phyloP scores from a whole-genome alignment of 169 alveolate genomes.

The Theileria equi region DNA sequence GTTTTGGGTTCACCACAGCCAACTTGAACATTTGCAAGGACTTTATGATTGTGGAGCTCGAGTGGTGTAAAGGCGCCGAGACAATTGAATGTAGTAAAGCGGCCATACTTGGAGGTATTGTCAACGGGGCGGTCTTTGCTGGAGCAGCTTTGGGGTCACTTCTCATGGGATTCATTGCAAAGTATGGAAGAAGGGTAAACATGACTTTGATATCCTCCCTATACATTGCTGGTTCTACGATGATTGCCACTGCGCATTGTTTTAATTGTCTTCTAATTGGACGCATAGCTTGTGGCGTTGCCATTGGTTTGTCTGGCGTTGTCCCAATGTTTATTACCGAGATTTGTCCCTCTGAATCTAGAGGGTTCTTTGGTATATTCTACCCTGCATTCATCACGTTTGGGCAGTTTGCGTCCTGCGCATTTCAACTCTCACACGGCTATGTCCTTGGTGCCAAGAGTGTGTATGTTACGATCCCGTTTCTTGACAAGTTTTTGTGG shows the following conservation, averaged over 20 bases:
- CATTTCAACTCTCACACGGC: conserved; percentile 72
- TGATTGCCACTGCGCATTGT: conserved; percentile 59
- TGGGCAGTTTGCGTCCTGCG: conserved; percentile 73
- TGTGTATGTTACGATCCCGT: not conserved
- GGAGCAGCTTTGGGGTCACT: conserved; percentile 75
- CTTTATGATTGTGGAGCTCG: conserved; percentile 66
- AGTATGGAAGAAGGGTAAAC: conserved; percentile 63
- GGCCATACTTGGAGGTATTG: conserved; percentile 38
- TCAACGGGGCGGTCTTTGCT: conserved; percentile 61
- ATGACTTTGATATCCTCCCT: conserved; percentile 52
- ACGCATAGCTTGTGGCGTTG: conserved; percentile 77
- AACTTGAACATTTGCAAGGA: conserved; percentile 62
- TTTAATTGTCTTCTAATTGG: conserved; percentile 71
- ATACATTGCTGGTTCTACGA: conserved; percentile 57
- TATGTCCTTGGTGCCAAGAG: conserved; percentile 5
- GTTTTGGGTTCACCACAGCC: conserved; percentile 68
- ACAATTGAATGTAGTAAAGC: conserved; percentile 30
- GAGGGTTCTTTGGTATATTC: conserved; percentile 75
- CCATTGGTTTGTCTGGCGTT: conserved; percentile 78
- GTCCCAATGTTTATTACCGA: conserved; percentile 81
- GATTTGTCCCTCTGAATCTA: conserved; percentile 69
- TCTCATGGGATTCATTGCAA: conserved; percentile 50
- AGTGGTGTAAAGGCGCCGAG: conserved; percentile 63
- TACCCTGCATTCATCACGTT: conserved; percentile 76
- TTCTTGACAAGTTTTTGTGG: conserved; percentile 59